Evolutionary conservation across 768 basidiomycete species (phyloP).

Genomic region (Boletus huronensis): DNA sequence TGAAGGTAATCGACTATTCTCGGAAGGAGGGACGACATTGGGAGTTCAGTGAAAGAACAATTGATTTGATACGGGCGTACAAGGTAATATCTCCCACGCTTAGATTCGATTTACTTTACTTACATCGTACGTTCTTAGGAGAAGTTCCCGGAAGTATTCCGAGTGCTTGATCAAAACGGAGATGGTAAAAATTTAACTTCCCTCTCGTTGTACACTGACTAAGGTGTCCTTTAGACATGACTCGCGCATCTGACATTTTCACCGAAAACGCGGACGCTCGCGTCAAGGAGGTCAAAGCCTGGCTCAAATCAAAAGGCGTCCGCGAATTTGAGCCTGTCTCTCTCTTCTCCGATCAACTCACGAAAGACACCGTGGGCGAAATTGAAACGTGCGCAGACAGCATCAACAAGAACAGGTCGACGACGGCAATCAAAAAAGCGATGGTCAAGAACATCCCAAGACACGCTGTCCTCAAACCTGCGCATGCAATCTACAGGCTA

Average conservation of each 20-base stretch:
- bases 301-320: slow-evolving; percentile 86
- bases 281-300: slow-evolving; percentile 74
- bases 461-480: slow-evolving; percentile 89
- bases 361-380: slow-evolving; percentile 79
- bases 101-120: neutral
- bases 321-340: slow-evolving; percentile 91
- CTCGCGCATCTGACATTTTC: slow-evolving; percentile 56
- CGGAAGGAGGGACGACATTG: slow-evolving; percentile 79
- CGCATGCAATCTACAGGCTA: slow-evolving; percentile 83
- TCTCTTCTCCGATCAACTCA: slow-evolving; percentile 86
- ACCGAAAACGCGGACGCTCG: slow-evolving; percentile 60
- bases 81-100: slow-evolving; percentile 43
- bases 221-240: slow-evolving; percentile 57
- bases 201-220: neutral
- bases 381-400: slow-evolving; percentile 76
- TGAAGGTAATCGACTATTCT: slow-evolving; percentile 93
- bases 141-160: slow-evolving; percentile 83
- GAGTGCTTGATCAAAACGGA: slow-evolving; percentile 62
- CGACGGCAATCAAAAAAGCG: slow-evolving; percentile 76
- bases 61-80: slow-evolving; percentile 80
- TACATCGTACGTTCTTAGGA: slow-evolving; percentile 36
- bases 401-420: slow-evolving; percentile 57
- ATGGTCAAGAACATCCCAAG: slow-evolving; percentile 93
- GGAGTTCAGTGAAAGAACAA: slow-evolving; percentile 91
- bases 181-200: slow-evolving; percentile 48